Evolutionary conservation across 2,329 filamentous ascomycete genomes (phyloP).

Genomic region (Cordyceps tenuipes): DNA sequence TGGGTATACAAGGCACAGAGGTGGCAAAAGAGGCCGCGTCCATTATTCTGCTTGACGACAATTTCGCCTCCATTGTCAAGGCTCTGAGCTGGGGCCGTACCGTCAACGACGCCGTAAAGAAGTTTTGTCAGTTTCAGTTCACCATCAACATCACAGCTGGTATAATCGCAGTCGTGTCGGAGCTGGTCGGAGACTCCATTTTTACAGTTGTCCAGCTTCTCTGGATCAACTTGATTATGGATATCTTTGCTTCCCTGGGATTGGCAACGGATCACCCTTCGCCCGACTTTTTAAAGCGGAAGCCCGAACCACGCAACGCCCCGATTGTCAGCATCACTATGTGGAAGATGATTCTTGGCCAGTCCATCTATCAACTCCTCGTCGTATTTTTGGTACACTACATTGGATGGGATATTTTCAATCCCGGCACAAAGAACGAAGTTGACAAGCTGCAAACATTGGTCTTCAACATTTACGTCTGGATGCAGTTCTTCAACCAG

Average conservation of each 20-base stretch:
- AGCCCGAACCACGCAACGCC: slow-evolving; percentile 22
- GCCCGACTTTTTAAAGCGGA: slow-evolving; percentile 24
- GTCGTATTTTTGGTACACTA: slow-evolving; percentile 53
- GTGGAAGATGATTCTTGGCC: slow-evolving; percentile 79
- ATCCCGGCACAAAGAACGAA: slow-evolving; percentile 5
- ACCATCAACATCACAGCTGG: slow-evolving; percentile 56
- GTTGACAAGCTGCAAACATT: slow-evolving; percentile 49
- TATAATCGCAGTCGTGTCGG: slow-evolving; percentile 48
- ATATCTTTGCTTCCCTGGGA: slow-evolving; percentile 48
- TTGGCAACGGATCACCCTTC: slow-evolving; percentile 32
- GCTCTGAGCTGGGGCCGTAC: slow-evolving; percentile 54
- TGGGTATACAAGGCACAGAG: slow-evolving; percentile 59
- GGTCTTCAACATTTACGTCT: slow-evolving; percentile 80
- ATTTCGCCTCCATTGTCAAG: slow-evolving; percentile 56
- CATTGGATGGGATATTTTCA: slow-evolving; percentile 43
- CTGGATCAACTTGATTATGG: slow-evolving; percentile 56
- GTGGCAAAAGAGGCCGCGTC: slow-evolving; percentile 54
- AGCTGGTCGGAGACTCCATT: slow-evolving; percentile 43
- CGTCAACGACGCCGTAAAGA: slow-evolving; percentile 55
- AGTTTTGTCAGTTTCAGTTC: slow-evolving; percentile 50
- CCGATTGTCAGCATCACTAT: slow-evolving; percentile 56
- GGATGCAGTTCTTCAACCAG: slow-evolving; percentile 87
- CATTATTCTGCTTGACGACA: slow-evolving; percentile 56
- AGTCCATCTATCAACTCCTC: slow-evolving; percentile 64
- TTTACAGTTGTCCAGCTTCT: slow-evolving; percentile 50